Conservation (phyloP, 2,329 filamentous ascomycete genomes). For the Paraconiothyrium sp. region DNA sequence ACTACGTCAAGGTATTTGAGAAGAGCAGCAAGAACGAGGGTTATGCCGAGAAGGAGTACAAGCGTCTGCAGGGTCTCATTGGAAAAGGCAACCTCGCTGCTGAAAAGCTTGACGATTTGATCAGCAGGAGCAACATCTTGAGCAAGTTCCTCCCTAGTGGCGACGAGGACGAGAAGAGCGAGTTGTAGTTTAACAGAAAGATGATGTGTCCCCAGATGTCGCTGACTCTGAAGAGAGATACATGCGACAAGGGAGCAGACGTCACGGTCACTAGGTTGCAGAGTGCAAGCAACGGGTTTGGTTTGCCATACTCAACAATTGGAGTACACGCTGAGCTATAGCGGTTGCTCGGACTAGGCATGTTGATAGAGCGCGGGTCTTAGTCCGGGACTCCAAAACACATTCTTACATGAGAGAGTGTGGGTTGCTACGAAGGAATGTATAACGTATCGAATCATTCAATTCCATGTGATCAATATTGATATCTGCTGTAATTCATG, state of each 20-base stretch:
- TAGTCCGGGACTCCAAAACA: neutral
- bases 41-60: slow-evolving; percentile 86
- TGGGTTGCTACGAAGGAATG: slow-evolving; percentile 3
- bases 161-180: slow-evolving; percentile 69
- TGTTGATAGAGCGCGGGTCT: neutral
- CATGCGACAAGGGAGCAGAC: neutral
- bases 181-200: slow-evolving; percentile 64
- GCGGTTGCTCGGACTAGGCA: neutral
- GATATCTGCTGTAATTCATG: neutral
- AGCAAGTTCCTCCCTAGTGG: slow-evolving; percentile 72
- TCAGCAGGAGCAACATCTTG: slow-evolving; percentile 87
- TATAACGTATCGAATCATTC: slow-evolving; percentile 1
- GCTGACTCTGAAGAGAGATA: neutral
- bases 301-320: neutral
- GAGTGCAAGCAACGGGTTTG: neutral
- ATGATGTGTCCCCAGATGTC: neutral
- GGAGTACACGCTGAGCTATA: neutral
- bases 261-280: neutral
- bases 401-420: slow-evolving; percentile 1
- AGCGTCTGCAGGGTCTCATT: slow-evolving; percentile 80
- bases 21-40: slow-evolving; percentile 82
- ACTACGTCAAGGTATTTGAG: slow-evolving; percentile 91
- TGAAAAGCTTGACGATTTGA: slow-evolving; percentile 88
- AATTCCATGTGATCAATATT: neutral
- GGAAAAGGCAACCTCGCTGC: slow-evolving; percentile 86